phyloP scores from a whole-genome alignment of 2,329 filamentous ascomycete genomes.

The Acephala macrosclerotiorum region DNA sequence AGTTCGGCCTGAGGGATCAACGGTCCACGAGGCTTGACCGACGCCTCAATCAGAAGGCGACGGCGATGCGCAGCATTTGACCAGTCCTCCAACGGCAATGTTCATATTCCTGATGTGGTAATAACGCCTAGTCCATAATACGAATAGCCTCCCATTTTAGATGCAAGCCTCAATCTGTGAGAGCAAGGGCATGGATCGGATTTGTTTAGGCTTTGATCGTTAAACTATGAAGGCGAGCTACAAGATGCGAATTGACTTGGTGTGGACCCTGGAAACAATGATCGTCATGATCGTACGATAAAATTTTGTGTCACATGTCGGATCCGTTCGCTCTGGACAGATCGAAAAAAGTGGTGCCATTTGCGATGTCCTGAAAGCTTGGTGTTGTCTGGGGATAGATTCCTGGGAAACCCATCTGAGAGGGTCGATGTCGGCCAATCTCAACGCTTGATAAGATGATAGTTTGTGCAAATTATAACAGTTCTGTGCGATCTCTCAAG shows the following conservation, averaged over 20 bases:
- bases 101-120: slow-evolving; percentile 25
- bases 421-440: neutral
- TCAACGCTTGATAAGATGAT: neutral
- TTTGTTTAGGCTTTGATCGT: neutral
- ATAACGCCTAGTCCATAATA: slow-evolving; percentile 12
- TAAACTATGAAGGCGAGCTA: neutral
- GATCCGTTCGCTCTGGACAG: neutral
- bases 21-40: neutral
- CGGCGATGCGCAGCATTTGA: neutral
- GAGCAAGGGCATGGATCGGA: too few relatives aligned
- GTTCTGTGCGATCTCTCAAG: neutral
- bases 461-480: neutral
- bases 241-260: too few relatives aligned
- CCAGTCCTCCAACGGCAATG: slow-evolving; percentile 1
- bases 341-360: neutral
- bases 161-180: neutral
- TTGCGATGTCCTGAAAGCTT: neutral
- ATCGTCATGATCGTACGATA: slow-evolving; percentile 8
- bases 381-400: neutral
- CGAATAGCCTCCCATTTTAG: neutral
- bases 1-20: neutral
- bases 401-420: slow-evolving; percentile 1
- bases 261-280: slow-evolving; percentile 1
- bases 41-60: slow-evolving; percentile 4
- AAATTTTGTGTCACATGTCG: neutral